Evolutionary conservation across 371 early-diverging fungal species (phyloP).

Genomic region (Saksenaea oblongispora): DNA sequence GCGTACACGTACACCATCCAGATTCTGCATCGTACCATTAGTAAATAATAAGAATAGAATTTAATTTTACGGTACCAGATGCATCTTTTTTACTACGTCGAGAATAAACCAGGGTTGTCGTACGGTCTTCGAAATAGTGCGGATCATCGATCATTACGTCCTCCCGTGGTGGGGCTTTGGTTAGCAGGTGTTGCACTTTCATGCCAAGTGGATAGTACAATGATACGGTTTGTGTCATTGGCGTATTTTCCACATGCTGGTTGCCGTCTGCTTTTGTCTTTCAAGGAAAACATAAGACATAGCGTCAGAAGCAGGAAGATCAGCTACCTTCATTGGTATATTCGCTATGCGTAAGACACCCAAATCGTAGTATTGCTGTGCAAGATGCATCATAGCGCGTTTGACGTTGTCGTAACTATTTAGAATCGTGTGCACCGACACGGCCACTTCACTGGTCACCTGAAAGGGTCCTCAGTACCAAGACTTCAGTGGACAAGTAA

Average conservation of each 20-base stretch:
- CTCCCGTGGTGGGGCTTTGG: constrained; percentile 12
- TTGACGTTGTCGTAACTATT: constrained; percentile 27
- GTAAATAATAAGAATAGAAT: neutral
- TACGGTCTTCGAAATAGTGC: constrained; percentile 17
- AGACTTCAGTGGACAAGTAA: neutral
- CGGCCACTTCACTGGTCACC: constrained; percentile 19
- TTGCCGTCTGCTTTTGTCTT: constrained; percentile 19
- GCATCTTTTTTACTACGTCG: constrained; percentile 23
- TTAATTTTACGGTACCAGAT: neutral
- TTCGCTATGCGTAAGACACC: constrained; percentile 26
- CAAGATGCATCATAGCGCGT: constrained; percentile 29
- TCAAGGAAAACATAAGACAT: neutral
- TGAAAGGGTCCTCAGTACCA: neutral
- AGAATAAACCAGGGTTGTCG: constrained; percentile 20
- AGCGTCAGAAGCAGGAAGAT: neutral
- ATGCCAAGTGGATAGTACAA: constrained; percentile 22
- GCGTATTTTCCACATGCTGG: neutral
- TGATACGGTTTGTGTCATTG: constrained; percentile 24
- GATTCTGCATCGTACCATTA: constrained; percentile 13
- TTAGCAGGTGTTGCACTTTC: constrained; percentile 24
- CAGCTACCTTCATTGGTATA: constrained; percentile 34
- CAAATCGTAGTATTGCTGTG: constrained; percentile 32
- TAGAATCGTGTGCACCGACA: constrained; percentile 36
- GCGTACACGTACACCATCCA: constrained; percentile 38
- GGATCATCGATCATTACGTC: constrained; percentile 19